Base-by-base conservation (phyloP, 805 yeast genomes). In the Candida railenensis region DNA sequence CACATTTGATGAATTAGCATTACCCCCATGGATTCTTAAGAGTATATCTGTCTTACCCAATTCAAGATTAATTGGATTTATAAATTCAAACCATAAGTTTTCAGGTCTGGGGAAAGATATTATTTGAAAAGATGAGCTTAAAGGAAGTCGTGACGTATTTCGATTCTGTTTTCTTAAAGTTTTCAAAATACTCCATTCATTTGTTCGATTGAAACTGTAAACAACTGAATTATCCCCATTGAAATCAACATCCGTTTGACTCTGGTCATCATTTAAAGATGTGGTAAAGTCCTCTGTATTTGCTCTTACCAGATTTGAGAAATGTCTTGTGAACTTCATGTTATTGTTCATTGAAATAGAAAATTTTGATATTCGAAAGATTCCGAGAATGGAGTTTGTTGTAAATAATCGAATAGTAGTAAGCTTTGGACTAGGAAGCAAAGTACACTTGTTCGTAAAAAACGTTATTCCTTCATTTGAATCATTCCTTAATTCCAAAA, bases 331-430 rank as follows among this genome's bases (percentile, higher is more conserved):
- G 20, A 65, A 48, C 15, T 43, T 44, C 12, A 65, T 45, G 14
- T 61, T 55, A 1, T 55, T 44, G 19, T 53, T 54, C 4, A 63
- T 21, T 9, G 42, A 38, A 3, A 63, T 44, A 2, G 34, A 41
- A 12, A 65, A 38, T 34, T 51, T 51, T 12, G 50, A 33, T 3
- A 62, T 54, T 4, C 50, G 56, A 48, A 76, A 69, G 1, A 49
- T 20, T 1, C 80, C 81, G 15, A 65, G 51, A 2, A 57, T 50
- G 41, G 76, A 67, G 3, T 56, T 43, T 9, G 52, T 51, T 1
- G 71, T 52, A 12, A 44, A 34, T 9, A 74, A 55, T 2, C 34
- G 45, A 8, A 66, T 44, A 15, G 11, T 50, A 20, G n/a, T 21
- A n/a, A 18, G 25, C 18, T 22, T 28, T 4, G 22, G 14, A 5